phyloP scores from a whole-genome alignment of 441 rosid genomes.

The Euphorbia celastroides region DNA sequence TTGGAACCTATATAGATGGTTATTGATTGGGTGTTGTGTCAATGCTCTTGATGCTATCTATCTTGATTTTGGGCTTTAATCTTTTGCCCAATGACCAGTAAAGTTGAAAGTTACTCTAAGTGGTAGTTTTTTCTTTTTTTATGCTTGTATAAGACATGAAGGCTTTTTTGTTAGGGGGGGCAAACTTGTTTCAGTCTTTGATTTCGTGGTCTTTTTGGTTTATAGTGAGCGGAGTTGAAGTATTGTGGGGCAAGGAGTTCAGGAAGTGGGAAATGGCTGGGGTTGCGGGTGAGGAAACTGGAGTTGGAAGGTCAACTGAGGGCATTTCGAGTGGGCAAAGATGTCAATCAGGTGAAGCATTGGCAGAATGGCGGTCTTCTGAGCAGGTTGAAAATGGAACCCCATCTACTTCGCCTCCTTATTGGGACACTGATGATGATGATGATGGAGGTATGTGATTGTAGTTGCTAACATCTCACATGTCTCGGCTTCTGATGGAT shows the following conservation, averaged over 20 bases:
- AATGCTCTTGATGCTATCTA: neutral
- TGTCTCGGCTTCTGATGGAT: neutral
- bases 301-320: slow-evolving; percentile 65
- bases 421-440: slow-evolving; percentile 77
- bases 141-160: neutral
- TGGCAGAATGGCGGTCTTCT: slow-evolving; percentile 84
- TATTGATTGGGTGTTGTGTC: neutral
- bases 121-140: neutral
- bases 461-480: slow-evolving; percentile 10
- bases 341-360: slow-evolving; percentile 67
- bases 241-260: slow-evolving; percentile 30
- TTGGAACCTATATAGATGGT: too few species aligned
- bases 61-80: neutral
- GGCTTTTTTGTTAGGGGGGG: slow-evolving; percentile 13
- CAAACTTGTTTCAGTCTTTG: slow-evolving; percentile 9
- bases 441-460: slow-evolving; percentile 56
- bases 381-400: slow-evolving; percentile 85
- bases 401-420: slow-evolving; percentile 85
- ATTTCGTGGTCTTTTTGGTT: slow-evolving; percentile 17
- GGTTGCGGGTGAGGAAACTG: slow-evolving; percentile 52
- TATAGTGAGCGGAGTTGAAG: slow-evolving; percentile 31
- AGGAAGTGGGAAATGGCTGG: slow-evolving; percentile 67
- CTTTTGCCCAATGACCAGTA: neutral
- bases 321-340: slow-evolving; percentile 53
- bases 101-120: neutral